Base-by-base conservation (phyloP, 164 flowering plant genomes). In the Akebia trifoliata region DNA sequence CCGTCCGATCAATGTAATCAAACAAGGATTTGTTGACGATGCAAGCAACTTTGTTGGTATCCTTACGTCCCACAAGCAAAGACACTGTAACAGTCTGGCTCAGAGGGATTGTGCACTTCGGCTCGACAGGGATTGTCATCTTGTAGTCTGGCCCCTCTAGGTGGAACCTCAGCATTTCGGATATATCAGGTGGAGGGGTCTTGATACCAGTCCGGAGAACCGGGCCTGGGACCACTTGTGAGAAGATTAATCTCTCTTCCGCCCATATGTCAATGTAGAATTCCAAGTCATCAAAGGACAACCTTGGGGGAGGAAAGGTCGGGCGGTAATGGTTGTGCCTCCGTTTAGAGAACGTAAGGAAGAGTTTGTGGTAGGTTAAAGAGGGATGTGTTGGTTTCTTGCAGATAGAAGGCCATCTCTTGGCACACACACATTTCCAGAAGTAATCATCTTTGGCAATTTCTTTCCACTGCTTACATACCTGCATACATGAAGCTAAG, bases 401-500 rank as follows among this genome's bases (percentile, higher is more conserved):
- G 76, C 92, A 86, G 48, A 82, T 49, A 4, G 98, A 91, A 39
- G 98, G 98, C 98, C 96, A 91, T 72, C 77, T 83, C 76, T 80
- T 84, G 44, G 83, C 80, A 62, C 96, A 92, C 0, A 73, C 24
- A 57, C 93, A 83, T 74, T 86, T 88, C 98, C 98, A 92, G 46
- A 85, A 77, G 77, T 79, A 92, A 64, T 92, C 98, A 61, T 92
- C 96, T 50, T 32, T 62, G 2, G 90, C 95, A 59, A 85, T 61
- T 17, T 78, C 83, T 59, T 74, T 72, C 98, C 98, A 92, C 50
- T 82, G 87, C 72, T 77, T 82, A 52, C 83, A 73, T 8, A 92
- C 98, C 8, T 43, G 49, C 96, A 89, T 89, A 59, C 96, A 89
- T 21, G 83, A 72, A 21, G 79, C 93, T 20, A 92, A 85, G 63